Evolutionary conservation across 208 protist species (phyloP).

Genomic region (Wallacemonas rigidus): DNA sequence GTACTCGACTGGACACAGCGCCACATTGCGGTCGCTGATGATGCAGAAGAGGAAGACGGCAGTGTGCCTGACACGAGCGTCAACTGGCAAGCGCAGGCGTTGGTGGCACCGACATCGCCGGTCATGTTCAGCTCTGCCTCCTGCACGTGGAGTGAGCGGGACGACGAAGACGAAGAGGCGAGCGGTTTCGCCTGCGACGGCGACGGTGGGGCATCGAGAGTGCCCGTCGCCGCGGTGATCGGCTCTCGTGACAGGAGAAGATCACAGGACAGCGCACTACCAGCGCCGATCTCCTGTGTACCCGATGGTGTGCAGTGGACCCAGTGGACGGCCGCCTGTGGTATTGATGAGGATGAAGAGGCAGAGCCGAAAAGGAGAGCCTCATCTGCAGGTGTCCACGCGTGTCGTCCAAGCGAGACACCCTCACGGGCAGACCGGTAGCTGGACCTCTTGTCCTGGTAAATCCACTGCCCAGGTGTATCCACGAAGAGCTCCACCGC

Average conservation of each 20-base stretch:
- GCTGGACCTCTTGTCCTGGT: too few species aligned
- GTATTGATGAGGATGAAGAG: neutral
- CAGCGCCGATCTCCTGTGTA: neutral
- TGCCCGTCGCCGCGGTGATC: neutral
- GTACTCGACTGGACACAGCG: neutral
- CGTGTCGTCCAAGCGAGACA: conserved; percentile 5
- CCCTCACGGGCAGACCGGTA: neutral
- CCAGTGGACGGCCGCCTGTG: neutral
- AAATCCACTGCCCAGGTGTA: neutral
- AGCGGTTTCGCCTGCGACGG: neutral
- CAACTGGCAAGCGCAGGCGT: neutral
- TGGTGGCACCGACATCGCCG: conserved; percentile 10
- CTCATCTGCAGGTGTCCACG: conserved; percentile 10
- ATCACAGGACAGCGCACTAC: neutral
- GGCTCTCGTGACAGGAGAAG: conserved; percentile 3
- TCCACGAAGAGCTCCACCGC: conserved; percentile 33
- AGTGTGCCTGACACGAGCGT: neutral
- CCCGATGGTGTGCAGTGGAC: neutral
- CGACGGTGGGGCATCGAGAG: neutral
- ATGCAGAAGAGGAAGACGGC: neutral
- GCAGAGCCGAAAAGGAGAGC: neutral
- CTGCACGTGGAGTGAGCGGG: neutral
- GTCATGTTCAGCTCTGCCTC: conserved; percentile 4
- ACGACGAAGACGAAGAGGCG: neutral
- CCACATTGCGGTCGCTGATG: neutral